Evolutionary conservation across 768 basidiomycete genomes (phyloP), one percentile per base, ranked within the genome.

Genomic region (Albatrellus ellisii): DNA sequence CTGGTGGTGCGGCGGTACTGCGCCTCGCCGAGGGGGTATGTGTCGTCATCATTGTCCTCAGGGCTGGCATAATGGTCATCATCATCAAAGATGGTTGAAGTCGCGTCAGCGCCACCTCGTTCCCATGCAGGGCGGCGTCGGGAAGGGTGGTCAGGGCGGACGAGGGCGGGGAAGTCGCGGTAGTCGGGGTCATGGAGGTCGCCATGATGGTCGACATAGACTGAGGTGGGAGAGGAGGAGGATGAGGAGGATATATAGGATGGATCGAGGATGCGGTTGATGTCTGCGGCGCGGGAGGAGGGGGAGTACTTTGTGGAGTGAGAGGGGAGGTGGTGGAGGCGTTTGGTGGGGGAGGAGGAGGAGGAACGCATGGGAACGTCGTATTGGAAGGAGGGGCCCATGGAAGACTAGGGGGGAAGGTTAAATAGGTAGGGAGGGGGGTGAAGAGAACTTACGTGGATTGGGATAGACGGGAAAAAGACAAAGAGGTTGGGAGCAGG

Each of bases 101-200:
- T 24, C 21, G 2, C 39, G 34, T 56, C 52, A 3, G 48, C 51
- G 35, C 55, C 54, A 21, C 48, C 51, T 18, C 55, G 51, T 36
- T 66, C 67, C 63, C 63, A 67, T 1, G 46, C 53, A 0, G 64
- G 57, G 1, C 61, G 49, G 56, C 25, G 41, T n/a, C 37, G 24
- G 7, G 54, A 38, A 15, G 53, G 46, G n/a, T n/a, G n/a, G n/a
- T n/a, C n/a, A n/a, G n/a, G n/a, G n/a, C n/a, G n/a, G n/a, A n/a
- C n/a, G 41, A 64, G 52, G 26, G 65, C 53, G 22, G 77, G 77
- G 46, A 79, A 79, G 59, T 77, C 67, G 47, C 76, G 66, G 59
- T 69, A 79, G 53, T 79, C 77, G 18, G 77, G 77, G 56, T 79
- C 77, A 52, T 79, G 77, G 20, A 77, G 61, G 56, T 75, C 70